phyloP scores from a whole-genome alignment of 352 stramenopile genomes.

The Pythium aphanidermatum region DNA sequence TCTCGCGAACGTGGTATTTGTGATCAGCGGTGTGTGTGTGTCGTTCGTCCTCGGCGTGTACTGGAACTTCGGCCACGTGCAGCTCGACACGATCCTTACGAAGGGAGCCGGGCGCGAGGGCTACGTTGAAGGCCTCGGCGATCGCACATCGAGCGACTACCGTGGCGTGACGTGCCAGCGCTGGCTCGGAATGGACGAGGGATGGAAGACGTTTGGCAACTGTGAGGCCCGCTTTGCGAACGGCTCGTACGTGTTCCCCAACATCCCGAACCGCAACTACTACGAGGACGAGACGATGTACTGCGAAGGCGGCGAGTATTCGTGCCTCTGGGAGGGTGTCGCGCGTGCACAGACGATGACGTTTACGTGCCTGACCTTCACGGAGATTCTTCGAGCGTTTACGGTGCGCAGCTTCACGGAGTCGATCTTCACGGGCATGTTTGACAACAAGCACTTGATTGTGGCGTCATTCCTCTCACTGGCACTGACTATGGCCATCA shows the following conservation, averaged over 20 bases:
- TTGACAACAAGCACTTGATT: conserved; percentile 65
- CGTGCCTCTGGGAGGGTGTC: conserved; percentile 52
- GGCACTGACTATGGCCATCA: conserved; percentile 43
- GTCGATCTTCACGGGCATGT: conserved; percentile 51
- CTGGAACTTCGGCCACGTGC: conserved; percentile 58
- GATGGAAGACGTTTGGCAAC: conserved; percentile 55
- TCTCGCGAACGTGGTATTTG: conserved; percentile 45
- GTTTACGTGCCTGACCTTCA: conserved; percentile 61
- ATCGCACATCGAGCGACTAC: too few species aligned
- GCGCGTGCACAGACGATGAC: conserved; percentile 69
- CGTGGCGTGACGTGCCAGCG: conserved; percentile 48
- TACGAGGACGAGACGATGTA: conserved; percentile 38
- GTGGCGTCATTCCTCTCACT: conserved; percentile 46
- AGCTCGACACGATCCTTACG: conserved; percentile 47
- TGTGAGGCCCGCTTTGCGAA: conserved; percentile 34
- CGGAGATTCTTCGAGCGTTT: conserved; percentile 70
- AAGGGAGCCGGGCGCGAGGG: conserved; percentile 31
- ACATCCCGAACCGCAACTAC: conserved; percentile 18
- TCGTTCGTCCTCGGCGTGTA: conserved; percentile 60
- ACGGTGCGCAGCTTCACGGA: conserved; percentile 70
- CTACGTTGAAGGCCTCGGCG: too few species aligned
- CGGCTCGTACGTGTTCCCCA: conserved; percentile 47
- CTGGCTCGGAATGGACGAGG: conserved; percentile 31
- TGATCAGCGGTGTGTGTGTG: conserved; percentile 32
- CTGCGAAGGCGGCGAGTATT: conserved; percentile 52